Conservation (phyloP, 129 eudicot genomes). For the Kitagawia praeruptora region DNA sequence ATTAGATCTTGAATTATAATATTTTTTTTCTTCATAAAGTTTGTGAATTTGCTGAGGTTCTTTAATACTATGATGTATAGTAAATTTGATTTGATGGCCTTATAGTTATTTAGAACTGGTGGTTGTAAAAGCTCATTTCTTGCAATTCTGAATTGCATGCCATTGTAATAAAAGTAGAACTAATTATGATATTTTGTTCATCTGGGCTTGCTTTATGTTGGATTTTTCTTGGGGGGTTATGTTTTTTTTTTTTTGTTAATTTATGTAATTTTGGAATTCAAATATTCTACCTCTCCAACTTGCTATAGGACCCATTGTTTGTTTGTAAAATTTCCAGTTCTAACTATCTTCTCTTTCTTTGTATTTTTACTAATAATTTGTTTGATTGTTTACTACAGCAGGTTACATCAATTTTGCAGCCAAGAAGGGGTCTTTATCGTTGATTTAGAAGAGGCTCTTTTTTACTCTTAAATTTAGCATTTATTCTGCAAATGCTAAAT, state of each 20-base stretch:
- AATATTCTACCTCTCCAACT: neutral
- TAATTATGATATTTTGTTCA: neutral
- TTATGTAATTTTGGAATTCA: neutral
- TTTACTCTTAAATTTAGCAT: neutral
- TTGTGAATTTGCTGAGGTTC: neutral
- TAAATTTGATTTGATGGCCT: neutral
- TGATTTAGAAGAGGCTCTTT: constrained; percentile 20
- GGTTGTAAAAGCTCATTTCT: neutral
- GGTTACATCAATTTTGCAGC: constrained; percentile 12
- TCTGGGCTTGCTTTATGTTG: neutral
- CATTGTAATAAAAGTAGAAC: neutral
- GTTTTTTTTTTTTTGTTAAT: neutral
- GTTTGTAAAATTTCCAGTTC: neutral
- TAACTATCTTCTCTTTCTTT: neutral
- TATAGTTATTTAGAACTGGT: neutral
- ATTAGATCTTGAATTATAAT: neutral
- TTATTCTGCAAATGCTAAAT: constrained; percentile 45
- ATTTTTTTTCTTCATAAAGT: neutral
- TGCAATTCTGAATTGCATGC: neutral
- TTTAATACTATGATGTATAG: neutral
- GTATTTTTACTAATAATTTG: neutral
- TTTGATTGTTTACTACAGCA: constrained; percentile 3
- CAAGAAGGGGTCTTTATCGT: constrained; percentile 14
- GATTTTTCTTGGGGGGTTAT: neutral
- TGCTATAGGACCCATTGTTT: neutral